Evolutionary conservation across 1,284 basidiomycete species (phyloP).

Genomic region (Xanthoconium separans): DNA sequence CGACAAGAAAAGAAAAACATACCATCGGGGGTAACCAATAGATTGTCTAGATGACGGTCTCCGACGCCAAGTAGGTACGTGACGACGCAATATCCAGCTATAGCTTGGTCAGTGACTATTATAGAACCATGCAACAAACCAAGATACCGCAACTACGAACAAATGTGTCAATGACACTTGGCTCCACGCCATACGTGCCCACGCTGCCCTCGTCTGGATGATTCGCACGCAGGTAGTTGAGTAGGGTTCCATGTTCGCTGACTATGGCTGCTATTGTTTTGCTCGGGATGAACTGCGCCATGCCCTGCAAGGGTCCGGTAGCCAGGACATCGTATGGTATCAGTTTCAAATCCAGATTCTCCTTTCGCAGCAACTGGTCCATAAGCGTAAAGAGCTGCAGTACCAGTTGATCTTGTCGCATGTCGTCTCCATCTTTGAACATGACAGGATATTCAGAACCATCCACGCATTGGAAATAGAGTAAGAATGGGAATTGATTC

Average conservation of each 20-base stretch:
- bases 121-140: neutral
- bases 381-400: conserved; percentile 97
- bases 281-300: conserved; percentile 95
- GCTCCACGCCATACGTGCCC: conserved; percentile 90
- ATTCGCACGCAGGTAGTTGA: conserved; percentile 85
- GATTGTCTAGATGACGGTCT: conserved; percentile 95
- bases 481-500: conserved; percentile 88
- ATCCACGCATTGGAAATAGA: conserved; percentile 84
- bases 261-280: conserved; percentile 94
- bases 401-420: conserved; percentile 97
- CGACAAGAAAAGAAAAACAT: conserved; percentile 37
- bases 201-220: conserved; percentile 91
- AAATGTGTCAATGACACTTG: conserved; percentile 93
- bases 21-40: conserved; percentile 92
- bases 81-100: conserved; percentile 97
- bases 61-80: conserved; percentile 97
- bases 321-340: conserved; percentile 95
- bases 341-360: conserved; percentile 92
- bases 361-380: conserved; percentile 91
- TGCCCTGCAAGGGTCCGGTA: conserved; percentile 89
- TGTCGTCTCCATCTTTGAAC: conserved; percentile 98
- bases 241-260: conserved; percentile 87
- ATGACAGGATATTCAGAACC: conserved; percentile 88
- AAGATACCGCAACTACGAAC: conserved; percentile 91
- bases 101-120: conserved; percentile 10